Percentiles rank a stretch among this genome's conserved stretches.
phyloP scores from a whole-genome alignment of 306 rosid species.

The Vigna hirtella region DNA sequence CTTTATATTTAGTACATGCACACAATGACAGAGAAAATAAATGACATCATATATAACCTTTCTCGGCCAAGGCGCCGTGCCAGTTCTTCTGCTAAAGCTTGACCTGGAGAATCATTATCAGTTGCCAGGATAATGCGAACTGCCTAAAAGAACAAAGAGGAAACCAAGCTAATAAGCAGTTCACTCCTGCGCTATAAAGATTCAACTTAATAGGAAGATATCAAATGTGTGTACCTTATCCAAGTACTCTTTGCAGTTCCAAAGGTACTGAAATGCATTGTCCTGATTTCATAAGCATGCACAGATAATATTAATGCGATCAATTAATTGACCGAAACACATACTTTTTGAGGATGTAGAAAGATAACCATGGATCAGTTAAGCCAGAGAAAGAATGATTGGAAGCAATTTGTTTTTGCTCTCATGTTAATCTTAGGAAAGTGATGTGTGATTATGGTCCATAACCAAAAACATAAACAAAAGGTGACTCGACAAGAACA shows the following conservation, averaged over 20 bases:
- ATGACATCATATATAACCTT: constrained; percentile 45
- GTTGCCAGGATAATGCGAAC: constrained; percentile 59
- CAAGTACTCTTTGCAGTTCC: constrained; percentile 77
- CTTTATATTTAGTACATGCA: constrained; percentile 11
- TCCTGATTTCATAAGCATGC: constrained; percentile 63
- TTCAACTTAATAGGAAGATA: constrained; percentile 32
- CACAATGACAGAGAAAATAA: constrained; percentile 31
- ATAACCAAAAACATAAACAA: too few species aligned
- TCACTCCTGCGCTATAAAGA: constrained; percentile 30
- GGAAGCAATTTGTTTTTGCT: background rate
- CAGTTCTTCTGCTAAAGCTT: constrained; percentile 59
- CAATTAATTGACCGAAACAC: constrained; percentile 12
- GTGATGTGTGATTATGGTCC: background rate
- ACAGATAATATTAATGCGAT: constrained; percentile 35
- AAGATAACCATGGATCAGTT: constrained; percentile 9
- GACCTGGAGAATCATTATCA: constrained; percentile 61
- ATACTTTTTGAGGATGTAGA: background rate
- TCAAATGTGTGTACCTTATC: constrained; percentile 64
- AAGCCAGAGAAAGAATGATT: background rate
- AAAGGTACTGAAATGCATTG: constrained; percentile 70
- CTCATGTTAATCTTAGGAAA: background rate
- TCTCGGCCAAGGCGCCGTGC: constrained; percentile 59
- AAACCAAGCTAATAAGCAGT: constrained; percentile 2
- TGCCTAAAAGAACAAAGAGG: constrained; percentile 44
- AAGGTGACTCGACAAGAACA: background rate